Conservation (phyloP, 257 asterid species). For the Solanum virginianum region DNA sequence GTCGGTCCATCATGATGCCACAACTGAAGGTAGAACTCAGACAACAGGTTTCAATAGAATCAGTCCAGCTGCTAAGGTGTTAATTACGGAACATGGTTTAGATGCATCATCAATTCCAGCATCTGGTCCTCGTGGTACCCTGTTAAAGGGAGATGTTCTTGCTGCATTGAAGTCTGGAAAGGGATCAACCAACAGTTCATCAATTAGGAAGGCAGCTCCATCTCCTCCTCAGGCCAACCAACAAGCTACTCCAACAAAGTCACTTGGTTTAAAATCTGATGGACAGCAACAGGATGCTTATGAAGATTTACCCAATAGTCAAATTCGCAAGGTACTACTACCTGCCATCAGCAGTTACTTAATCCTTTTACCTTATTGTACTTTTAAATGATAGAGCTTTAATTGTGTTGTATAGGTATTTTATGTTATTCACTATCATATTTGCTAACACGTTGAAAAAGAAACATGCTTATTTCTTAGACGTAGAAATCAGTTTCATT, state of each 20-base stretch:
- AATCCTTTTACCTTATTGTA: not conserved
- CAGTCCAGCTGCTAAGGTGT: constrained; percentile 93
- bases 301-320: constrained; percentile 85
- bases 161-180: constrained; percentile 79
- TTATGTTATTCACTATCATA: not conserved
- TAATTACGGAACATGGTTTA: constrained; percentile 60
- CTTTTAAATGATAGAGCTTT: not conserved
- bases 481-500: not conserved
- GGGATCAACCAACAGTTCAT: constrained; percentile 38
- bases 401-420: not conserved
- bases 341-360: not conserved
- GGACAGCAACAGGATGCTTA: constrained; percentile 40
- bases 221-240: constrained; percentile 25
- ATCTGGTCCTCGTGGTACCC: constrained; percentile 96
- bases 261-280: constrained; percentile 34
- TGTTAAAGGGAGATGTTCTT: constrained; percentile 91
- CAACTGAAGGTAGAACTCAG: constrained; percentile 27
- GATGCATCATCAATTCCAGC: constrained; percentile 72
- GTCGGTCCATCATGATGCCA: constrained; percentile 21
- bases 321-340: constrained; percentile 77
- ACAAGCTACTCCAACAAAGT: constrained; percentile 27
- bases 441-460: not conserved
- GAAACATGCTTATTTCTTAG: not conserved
- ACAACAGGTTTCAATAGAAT: constrained; percentile 46
- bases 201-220: constrained; percentile 30